Base-by-base conservation (phyloP, 352 stramenopile genomes). In the Phytophthora quininea region DNA sequence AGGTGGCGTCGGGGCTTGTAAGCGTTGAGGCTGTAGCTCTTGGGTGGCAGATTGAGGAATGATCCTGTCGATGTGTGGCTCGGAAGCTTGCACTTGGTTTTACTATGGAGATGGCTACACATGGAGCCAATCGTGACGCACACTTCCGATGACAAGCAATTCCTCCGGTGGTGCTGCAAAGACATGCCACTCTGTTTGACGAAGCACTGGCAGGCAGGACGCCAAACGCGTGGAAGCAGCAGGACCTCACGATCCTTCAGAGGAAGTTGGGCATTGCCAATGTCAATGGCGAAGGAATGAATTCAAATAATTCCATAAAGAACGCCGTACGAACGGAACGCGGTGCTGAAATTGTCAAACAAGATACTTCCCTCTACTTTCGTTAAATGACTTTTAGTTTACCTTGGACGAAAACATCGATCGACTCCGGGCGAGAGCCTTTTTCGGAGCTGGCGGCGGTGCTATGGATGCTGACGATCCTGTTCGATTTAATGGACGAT, bases 31-130 rank as follows among this genome's bases (percentile, higher is more conserved):
- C 33, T 11, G 35, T 11, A 46, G 40, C 54, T 68, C 27, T 29
- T 37, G 40, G 24, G 9, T 24, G 14, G 42, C 37, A 19, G 70
- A 58, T 73, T 59, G 43, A 24, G 27, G 54, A 74, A 74, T 74
- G 66, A 50, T 56, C 31, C 24, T 3, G 14, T 31, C 30, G 15
- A 60, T 54, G 66, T 73, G 66, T 69, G 58, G 65, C 31, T 12
- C 10, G 11, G 51, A 11, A 40, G 35, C 19, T 24, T 24, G 10
- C 35, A 40, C 35, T 40, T 6, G 35, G 35, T 11, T 11, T 11
- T 11, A 40, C 6, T 40, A 40, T 40, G 6, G 35, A 45, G 31
- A 66, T 73, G 66, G 66, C 66, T 73, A 66, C 63, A 71, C 14
- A 29, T 9, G 12, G 2, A 60, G 54, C 62, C 62, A 65, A 70